These are phyloP conservation scores for Coniochaeta ligniaria DNA, from an alignment of 2,329 filamentous ascomycete species.

Conservation along the genomic window DNA sequence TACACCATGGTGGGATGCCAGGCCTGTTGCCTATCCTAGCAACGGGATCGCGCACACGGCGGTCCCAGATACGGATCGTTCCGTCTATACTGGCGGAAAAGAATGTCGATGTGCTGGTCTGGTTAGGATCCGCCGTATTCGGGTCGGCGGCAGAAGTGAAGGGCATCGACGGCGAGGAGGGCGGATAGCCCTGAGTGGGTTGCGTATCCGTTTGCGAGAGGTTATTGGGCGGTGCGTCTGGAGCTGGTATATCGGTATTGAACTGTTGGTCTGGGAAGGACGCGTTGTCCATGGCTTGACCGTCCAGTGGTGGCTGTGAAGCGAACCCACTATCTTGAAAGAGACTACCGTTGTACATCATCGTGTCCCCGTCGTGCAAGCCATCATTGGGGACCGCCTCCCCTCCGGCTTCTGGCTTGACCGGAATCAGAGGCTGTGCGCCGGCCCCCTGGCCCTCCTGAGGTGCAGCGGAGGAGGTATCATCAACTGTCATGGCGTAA, in stretches of 20 bases:
- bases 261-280: constrained; percentile 3
- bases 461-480: constrained; percentile 1
- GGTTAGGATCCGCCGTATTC: constrained; percentile 42
- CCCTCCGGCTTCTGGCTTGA: not conserved
- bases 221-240: not conserved
- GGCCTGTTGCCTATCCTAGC: constrained; percentile 70
- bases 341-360: constrained; percentile 4
- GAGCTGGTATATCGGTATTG: constrained; percentile 4
- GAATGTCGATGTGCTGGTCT: constrained; percentile 71
- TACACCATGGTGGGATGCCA: constrained; percentile 89
- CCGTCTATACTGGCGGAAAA: constrained; percentile 85
- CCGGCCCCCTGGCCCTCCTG: not conserved
- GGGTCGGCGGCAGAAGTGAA: constrained; percentile 28
- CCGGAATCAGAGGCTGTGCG: not conserved
- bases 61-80: constrained; percentile 87
- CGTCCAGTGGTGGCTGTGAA: not conserved
- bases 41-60: constrained; percentile 66
- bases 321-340: constrained; percentile 7
- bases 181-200: constrained; percentile 5
- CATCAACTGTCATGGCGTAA: constrained; percentile 23
- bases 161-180: constrained; percentile 26
- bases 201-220: not conserved
- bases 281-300: not conserved
- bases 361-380: constrained; percentile 7
- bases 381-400: not conserved